Evolutionary conservation across 352 stramenopile genomes (phyloP), one percentile per base, ranked within the genome.

Genomic region (Blastocystis sp.): DNA sequence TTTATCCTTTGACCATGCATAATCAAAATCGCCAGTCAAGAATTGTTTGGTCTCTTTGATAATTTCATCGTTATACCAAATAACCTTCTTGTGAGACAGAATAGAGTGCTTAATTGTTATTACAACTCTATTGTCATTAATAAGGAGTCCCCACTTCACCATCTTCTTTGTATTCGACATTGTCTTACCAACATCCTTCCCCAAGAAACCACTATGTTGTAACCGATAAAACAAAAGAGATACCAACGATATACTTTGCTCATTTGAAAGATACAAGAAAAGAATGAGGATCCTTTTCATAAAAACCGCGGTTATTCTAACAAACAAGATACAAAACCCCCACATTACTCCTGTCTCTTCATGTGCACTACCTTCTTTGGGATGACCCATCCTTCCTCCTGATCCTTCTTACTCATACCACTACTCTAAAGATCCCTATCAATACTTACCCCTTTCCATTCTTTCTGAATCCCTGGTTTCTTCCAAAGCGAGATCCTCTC

Each of bases 101-200:
- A 81, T 81, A 75, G 70, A 77, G 13, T 81, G 70, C 70, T 81
- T 81, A 19, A 81, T 48, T 17, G 57, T 81, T 37, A 81, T 53
- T 35, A 81, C 70, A 44, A 35, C 56, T 54, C 57, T 17, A 22
- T 81, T 81, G 70, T 81, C 57, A 44, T 81, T 19, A 62, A 81
- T 81, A 19, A 81, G 35, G 11, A 81, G 44, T 27, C 70, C 70
- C 70, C 70, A 81, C 57, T 81, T 81, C 11, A 44, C 57, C 27
- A 81, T 33, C 42, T 81, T 81, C 57, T 81, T 81, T n/a, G 70
- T 77, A 37, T 81, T 81, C 35, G 35, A 48, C 19, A 81, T 27
- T 33, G 56, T 81, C 70, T 81, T 81, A 44, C 70, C 70, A 6
- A 81, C 70, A 53, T 81, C 57, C 30, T 81, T 81, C 17, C 35